Conservation (phyloP, 129 eudicot genomes). For the Artemisia tridentata region DNA sequence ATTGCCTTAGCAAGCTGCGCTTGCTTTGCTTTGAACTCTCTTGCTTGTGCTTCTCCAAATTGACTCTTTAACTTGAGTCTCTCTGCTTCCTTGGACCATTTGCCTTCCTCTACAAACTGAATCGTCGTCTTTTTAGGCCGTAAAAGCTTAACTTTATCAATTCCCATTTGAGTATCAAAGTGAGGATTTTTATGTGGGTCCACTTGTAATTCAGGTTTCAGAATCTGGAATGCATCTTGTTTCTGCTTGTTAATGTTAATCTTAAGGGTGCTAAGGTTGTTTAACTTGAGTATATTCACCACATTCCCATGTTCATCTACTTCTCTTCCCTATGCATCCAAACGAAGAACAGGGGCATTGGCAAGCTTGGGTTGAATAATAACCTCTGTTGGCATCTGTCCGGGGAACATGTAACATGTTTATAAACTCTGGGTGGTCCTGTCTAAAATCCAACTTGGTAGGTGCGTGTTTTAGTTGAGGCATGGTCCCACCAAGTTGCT, state of each 20-base stretch:
- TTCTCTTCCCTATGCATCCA: constrained; percentile 8
- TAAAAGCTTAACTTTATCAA: constrained; percentile 66
- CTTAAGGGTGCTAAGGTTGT: constrained; percentile 14
- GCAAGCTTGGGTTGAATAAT: neutral
- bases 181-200: constrained; percentile 78
- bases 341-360: neutral
- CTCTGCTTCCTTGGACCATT: constrained; percentile 93
- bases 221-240: constrained; percentile 81
- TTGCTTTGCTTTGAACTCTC: constrained; percentile 79
- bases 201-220: constrained; percentile 78
- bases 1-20: constrained; percentile 86
- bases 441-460: too few species aligned
- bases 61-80: constrained; percentile 64
- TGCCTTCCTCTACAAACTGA: constrained; percentile 92
- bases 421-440: too few species aligned
- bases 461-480: too few species aligned
- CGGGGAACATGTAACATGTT: too few species aligned
- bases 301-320: constrained; percentile 22
- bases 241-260: constrained; percentile 80
- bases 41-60: constrained; percentile 93
- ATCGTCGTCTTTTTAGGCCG: constrained; percentile 78
- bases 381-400: too few species aligned
- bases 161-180: constrained; percentile 81
- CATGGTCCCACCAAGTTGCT: too few species aligned
- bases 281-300: constrained; percentile 10